Evolutionary conservation across 2,329 filamentous ascomycete genomes (phyloP).

Genomic region (Arthrobotrys sphaeroides): DNA sequence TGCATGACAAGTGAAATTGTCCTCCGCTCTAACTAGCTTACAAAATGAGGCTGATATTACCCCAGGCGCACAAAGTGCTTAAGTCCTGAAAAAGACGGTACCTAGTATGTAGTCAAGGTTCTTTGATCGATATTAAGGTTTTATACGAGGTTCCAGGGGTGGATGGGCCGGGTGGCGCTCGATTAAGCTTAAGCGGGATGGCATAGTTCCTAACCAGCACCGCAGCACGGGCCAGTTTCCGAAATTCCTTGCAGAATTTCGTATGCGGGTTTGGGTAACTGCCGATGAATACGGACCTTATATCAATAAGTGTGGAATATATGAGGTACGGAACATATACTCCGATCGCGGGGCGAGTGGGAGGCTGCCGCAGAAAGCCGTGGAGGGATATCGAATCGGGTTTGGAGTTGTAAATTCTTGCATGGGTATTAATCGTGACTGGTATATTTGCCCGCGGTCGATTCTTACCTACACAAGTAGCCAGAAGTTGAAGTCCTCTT

Average conservation of each 20-base stretch:
- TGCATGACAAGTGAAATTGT: not conserved
- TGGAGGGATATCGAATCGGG: not conserved
- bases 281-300: conserved; percentile 1
- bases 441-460: not conserved
- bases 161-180: conserved; percentile 5
- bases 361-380: not conserved
- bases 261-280: not conserved
- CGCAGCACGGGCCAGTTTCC: conserved; percentile 18
- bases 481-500: not conserved
- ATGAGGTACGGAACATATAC: not conserved
- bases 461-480: too few relatives aligned
- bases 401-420: not conserved
- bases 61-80: too few relatives aligned
- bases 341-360: not conserved
- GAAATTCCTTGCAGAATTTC: conserved; percentile 4
- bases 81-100: not conserved
- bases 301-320: too few relatives aligned
- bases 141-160: conserved; percentile 19
- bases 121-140: conserved; percentile 10
- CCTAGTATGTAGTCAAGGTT: not conserved
- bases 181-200: conserved; percentile 27
- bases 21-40: not conserved
- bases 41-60: not conserved
- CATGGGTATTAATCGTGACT: not conserved
- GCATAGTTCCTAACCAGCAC: not conserved